Conservation (phyloP, 805 yeast species). For the Ogataea ganodermae region DNA sequence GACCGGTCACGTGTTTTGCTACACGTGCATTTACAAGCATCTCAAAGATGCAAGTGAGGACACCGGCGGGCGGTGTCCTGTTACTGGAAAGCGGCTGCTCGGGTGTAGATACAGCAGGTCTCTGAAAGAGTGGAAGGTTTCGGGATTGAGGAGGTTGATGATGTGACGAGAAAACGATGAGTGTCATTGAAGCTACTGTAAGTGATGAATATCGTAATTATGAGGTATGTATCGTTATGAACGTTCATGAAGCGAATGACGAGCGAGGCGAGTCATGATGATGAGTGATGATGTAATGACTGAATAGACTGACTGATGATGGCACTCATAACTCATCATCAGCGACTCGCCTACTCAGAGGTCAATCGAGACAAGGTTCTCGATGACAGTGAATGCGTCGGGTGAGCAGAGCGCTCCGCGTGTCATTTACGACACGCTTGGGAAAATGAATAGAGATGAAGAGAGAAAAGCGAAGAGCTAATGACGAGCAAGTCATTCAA, state of each 20-base stretch:
- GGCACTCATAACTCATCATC: too few relatives aligned
- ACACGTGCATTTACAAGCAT: constrained; percentile 75
- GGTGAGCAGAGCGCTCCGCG: too few relatives aligned
- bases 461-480: neutral
- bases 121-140: constrained; percentile 65
- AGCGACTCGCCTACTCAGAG: too few relatives aligned
- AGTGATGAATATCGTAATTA: neutral
- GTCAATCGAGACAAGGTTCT: too few relatives aligned
- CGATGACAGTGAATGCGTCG: too few relatives aligned
- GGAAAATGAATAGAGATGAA: too few relatives aligned
- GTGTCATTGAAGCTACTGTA: neutral
- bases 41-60: constrained; percentile 49
- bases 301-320: neutral
- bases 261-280: neutral
- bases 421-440: too few relatives aligned
- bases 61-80: constrained; percentile 78
- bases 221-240: constrained; percentile 2
- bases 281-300: neutral
- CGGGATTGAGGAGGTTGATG: constrained; percentile 74
- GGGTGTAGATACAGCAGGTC: constrained; percentile 69
- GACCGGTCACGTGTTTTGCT: constrained; percentile 89
- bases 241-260: neutral
- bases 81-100: constrained; percentile 69
- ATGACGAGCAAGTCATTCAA: too few relatives aligned
- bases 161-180: constrained; percentile 37